A percentile compares a stretch with the other conserved stretches of the same genome.
These are phyloP conservation scores for Fraxinus latifolia DNA, from an alignment of 305 asterid genomes.

Conservation along the genomic window DNA sequence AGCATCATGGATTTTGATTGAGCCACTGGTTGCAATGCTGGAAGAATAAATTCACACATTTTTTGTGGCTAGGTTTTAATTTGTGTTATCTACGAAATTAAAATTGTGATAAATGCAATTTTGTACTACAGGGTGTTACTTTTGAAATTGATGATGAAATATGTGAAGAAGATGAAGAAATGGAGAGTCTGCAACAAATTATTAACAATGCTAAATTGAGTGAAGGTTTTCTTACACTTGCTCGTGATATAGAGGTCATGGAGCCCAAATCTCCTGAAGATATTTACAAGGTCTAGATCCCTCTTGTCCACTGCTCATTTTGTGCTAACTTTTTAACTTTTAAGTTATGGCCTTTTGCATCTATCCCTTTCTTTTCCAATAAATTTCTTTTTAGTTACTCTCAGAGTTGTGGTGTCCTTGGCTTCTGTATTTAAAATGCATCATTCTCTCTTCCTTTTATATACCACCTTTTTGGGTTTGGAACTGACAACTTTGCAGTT, in stretches of 20 bases:
- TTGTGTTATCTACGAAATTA: neutral
- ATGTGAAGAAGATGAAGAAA: conserved; percentile 63
- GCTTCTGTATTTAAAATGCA: neutral
- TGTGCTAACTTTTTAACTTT: neutral
- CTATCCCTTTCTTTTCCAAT: neutral
- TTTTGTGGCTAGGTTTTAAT: neutral
- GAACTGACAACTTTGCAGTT: neutral
- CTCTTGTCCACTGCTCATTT: neutral
- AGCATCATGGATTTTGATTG: neutral
- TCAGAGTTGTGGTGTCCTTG: neutral
- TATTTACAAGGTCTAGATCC: conserved; percentile 69
- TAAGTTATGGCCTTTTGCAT: neutral
- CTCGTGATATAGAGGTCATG: conserved; percentile 98
- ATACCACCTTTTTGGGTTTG: neutral
- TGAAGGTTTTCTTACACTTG: conserved; percentile 96
- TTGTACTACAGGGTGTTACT: conserved; percentile 57
- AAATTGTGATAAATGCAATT: neutral
- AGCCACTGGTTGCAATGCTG: conserved; percentile 10
- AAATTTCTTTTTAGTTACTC: neutral
- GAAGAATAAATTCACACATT: neutral
- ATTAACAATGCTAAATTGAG: conserved; percentile 72
- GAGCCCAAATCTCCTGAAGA: conserved; percentile 98
- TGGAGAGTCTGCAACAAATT: conserved; percentile 72
- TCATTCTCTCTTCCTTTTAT: neutral
- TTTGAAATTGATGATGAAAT: conserved; percentile 71